Evolutionary conservation across 148 eudicot genomes (phyloP), one percentile per base, ranked within the genome.

Genomic region (Hydrangea macrophylla): DNA sequence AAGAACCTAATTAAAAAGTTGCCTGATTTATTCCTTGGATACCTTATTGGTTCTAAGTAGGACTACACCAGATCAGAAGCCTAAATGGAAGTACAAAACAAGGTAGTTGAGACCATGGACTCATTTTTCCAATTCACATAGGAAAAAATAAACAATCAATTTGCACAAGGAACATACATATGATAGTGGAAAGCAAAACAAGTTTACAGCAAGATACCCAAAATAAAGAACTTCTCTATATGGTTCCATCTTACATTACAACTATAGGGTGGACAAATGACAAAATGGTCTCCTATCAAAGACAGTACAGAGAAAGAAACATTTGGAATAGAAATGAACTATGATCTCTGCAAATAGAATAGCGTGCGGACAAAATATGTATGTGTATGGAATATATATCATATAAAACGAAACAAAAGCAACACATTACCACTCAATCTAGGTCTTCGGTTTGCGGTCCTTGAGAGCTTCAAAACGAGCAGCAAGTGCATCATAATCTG

Each of bases 401-500:
- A n/a, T 35, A 67, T 9, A 54, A 35, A 20, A 22, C 25, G 31
- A 7, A 10, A 33, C 15, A 33, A 6, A 33, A 32, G 20, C 31
- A 1, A 33, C 51, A 28, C 28, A 33, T 11, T 15, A 66, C 15
- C 0, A 2, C 32, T 10, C 24, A 9, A 6, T 58, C 48, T 28
- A 59, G 58, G 54, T 30, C 75, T 58, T 77, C 26, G 73, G 56
- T 70, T 85, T 94, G 44, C 71, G 83, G 62, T 82, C 71, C 80
- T 94, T 94, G 62, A 90, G 92, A 31, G 95, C 84, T 70, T 90
- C 92, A 65, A 94, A 90, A 44, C 98, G 95, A 32, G 98, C 92
- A 69, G 92, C 71, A 60, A 94, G 81, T n/a, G 73, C 64, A 68
- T 94, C 97, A 58, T 86, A 90, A 71, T 94, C 98, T 23, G 98